These are phyloP conservation scores for Rubus parviflorus DNA, from an alignment of 306 rosid species.

Conservation along the genomic window DNA sequence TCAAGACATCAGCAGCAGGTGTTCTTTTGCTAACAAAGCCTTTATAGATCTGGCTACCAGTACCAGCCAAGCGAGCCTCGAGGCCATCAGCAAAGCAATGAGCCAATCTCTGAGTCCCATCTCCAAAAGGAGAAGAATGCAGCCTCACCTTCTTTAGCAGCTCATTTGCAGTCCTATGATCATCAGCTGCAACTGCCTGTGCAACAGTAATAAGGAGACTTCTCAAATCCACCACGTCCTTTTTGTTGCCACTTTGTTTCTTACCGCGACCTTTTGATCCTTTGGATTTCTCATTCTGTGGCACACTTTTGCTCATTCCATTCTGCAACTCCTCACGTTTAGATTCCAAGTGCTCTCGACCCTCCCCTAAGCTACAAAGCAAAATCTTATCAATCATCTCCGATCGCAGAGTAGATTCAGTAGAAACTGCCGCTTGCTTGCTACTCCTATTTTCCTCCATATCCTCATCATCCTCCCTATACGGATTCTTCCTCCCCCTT, in stretches of 20 bases:
- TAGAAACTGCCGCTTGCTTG: constrained; percentile 72
- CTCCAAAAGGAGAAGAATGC: constrained; percentile 75
- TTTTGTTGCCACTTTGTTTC: constrained; percentile 61
- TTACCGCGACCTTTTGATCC: constrained; percentile 58
- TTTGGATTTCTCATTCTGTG: constrained; percentile 51
- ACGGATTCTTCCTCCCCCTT: constrained; percentile 60
- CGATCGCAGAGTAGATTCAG: constrained; percentile 63
- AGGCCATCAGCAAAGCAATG: constrained; percentile 87
- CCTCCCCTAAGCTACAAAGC: constrained; percentile 58
- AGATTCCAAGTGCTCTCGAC: constrained; percentile 37
- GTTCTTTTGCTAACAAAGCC: constrained; percentile 70
- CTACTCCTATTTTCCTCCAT: constrained; percentile 65
- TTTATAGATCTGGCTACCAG: constrained; percentile 93
- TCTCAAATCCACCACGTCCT: constrained; percentile 85
- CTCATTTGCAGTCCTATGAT: constrained; percentile 61
- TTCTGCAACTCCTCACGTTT: constrained; percentile 62
- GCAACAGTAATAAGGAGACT: constrained; percentile 78
- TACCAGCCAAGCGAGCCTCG: constrained; percentile 96
- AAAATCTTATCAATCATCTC: constrained; percentile 58
- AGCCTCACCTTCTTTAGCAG: constrained; percentile 69
- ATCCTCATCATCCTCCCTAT: constrained; percentile 48
- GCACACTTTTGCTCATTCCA: constrained; percentile 28
- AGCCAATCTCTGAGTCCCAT: constrained; percentile 90
- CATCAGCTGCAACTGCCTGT: constrained; percentile 95
- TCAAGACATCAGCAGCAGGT: constrained; percentile 66